A percentile compares a stretch with the other conserved stretches of the same genome.
Conservation (phyloP, 805 yeast genomes). For the Pichia ethanolica region DNA sequence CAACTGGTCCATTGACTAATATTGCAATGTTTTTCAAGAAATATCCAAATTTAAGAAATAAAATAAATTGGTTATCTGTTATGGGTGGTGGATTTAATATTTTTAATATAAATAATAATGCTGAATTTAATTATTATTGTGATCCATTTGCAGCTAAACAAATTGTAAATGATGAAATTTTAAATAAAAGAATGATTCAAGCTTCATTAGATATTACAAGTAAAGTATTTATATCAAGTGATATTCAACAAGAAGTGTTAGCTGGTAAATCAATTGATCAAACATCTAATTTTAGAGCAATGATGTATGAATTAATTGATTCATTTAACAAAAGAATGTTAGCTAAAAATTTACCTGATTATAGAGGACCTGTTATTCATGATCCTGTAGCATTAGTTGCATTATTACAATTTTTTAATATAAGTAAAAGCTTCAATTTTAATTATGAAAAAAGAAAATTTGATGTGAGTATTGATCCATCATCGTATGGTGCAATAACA, state of each 20-base stretch:
- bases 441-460: constrained; percentile 15
- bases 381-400: constrained; percentile 70
- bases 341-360: constrained; percentile 33
- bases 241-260: constrained; percentile 33
- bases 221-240: constrained; percentile 45
- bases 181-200: constrained; percentile 45
- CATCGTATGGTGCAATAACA: constrained; percentile 9
- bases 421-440: constrained; percentile 15
- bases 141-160: constrained; percentile 71
- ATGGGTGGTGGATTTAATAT: constrained; percentile 65
- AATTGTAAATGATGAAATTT: constrained; percentile 40
- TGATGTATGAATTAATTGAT: constrained; percentile 47
- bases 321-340: constrained; percentile 42
- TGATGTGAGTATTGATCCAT: constrained; percentile 10
- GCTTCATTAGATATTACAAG: constrained; percentile 69
- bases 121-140: constrained; percentile 70
- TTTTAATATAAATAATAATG: constrained; percentile 29
- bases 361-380: constrained; percentile 67
- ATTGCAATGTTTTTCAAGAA: constrained; percentile 46
- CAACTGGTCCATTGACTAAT: constrained; percentile 76
- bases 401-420: constrained; percentile 38
- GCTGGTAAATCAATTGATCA: constrained; percentile 24
- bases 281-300: constrained; percentile 40
- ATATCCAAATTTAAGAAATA: constrained; percentile 46
- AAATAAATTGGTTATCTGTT: constrained; percentile 48